These are phyloP conservation scores for Xylaria curta DNA, from an alignment of 495 filamentous ascomycete species.

Conservation along the genomic window DNA sequence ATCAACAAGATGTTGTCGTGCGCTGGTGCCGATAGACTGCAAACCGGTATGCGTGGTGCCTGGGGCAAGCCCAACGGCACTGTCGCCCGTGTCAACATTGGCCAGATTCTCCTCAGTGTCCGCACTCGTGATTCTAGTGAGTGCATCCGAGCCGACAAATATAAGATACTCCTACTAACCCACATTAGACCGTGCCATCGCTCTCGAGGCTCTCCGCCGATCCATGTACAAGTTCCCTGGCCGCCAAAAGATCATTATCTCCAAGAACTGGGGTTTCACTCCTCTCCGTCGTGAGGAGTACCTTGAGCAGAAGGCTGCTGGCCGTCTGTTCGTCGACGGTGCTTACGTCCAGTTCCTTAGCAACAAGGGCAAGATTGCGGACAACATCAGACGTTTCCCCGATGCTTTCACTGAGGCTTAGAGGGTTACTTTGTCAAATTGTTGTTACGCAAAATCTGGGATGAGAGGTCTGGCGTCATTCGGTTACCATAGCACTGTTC, in stretches of 20 bases:
- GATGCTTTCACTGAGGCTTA: constrained; percentile 74
- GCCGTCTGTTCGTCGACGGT: constrained; percentile 91
- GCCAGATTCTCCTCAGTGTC: constrained; percentile 96
- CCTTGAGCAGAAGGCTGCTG: constrained; percentile 85
- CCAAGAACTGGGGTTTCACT: constrained; percentile 99
- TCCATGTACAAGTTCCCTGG: constrained; percentile 99
- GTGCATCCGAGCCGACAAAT: constrained; percentile 36
- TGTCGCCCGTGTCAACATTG: constrained; percentile 99
- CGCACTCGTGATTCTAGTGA: constrained; percentile 88
- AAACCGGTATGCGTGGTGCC: constrained; percentile 99
- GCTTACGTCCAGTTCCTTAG: constrained; percentile 98
- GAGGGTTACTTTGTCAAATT: constrained; percentile 32
- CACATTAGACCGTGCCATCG: constrained; percentile 74
- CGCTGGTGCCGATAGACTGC: constrained; percentile 98
- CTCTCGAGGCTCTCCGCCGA: constrained; percentile 97
- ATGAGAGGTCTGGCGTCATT: constrained; percentile 46
- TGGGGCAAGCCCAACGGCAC: constrained; percentile 98
- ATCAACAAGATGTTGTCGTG: constrained; percentile 99
- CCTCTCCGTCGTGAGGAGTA: constrained; percentile 97
- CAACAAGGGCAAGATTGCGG: constrained; percentile 81
- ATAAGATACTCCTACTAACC: constrained; percentile 37
- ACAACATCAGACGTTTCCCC: constrained; percentile 93
- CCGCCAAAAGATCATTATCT: constrained; percentile 99
- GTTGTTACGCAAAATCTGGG: constrained; percentile 45
- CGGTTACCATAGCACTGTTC: constrained; percentile 46